phyloP scores from a whole-genome alignment of 768 basidiomycete genomes.

The Tricholoma saponaceum region DNA sequence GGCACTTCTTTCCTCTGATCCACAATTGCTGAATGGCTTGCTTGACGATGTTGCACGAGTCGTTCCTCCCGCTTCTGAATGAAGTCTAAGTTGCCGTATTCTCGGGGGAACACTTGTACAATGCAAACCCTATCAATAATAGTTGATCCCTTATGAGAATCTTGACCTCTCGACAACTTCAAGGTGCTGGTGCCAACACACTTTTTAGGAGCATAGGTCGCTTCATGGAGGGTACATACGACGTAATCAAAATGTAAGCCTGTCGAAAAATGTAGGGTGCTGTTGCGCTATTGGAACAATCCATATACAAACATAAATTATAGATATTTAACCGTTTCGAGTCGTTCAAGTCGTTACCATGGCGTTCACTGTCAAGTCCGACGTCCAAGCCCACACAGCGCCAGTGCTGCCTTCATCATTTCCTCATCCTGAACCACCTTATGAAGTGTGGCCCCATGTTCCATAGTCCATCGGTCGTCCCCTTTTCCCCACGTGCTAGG shows the following conservation, averaged over 20 bases:
- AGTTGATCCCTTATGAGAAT: too few species aligned
- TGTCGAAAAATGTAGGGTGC: not conserved
- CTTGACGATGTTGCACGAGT: too few species aligned
- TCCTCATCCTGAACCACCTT: constrained; percentile 49
- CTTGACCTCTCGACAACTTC: too few species aligned
- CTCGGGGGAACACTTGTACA: too few species aligned
- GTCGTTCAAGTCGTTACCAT: constrained; percentile 1
- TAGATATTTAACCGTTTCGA: constrained; percentile 4
- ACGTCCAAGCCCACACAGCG: constrained; percentile 55
- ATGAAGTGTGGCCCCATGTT: constrained; percentile 14
- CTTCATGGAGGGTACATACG: not conserved
- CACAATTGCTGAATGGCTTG: constrained; percentile 4
- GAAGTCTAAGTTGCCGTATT: not conserved
- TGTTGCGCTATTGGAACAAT: constrained; percentile 7
- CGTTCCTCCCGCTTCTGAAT: not conserved
- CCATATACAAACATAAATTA: constrained; percentile 16
- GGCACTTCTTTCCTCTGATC: constrained; percentile 17
- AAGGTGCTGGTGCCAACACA: not conserved
- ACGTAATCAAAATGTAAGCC: not conserved
- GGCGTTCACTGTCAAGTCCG: constrained; percentile 11
- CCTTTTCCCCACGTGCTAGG: constrained; percentile 46
- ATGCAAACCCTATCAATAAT: too few species aligned
- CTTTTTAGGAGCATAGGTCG: not conserved
- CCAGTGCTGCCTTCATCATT: constrained; percentile 67
- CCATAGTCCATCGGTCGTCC: constrained; percentile 33